Evolutionary conservation across 768 basidiomycete genomes (phyloP).

Genomic region (Tylopilus subfusipes): DNA sequence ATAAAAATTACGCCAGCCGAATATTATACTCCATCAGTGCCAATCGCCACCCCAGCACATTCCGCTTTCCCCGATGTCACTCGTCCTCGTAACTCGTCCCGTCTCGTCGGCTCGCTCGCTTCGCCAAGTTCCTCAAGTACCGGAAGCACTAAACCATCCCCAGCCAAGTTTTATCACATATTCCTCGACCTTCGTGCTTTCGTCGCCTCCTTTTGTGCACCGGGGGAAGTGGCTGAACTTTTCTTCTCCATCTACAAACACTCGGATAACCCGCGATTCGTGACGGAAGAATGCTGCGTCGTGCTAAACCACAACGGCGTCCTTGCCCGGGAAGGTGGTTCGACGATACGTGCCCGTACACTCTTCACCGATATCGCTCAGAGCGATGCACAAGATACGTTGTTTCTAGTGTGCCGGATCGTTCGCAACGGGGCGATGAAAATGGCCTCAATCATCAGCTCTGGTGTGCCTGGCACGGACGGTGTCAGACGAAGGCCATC

Average conservation of each 20-base stretch:
- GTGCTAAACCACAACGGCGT: constrained; percentile 91
- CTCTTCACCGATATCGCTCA: constrained; percentile 87
- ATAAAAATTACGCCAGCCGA: constrained; percentile 38
- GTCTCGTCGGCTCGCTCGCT: constrained; percentile 36
- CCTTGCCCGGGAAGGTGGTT: constrained; percentile 71
- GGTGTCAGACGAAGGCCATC: constrained; percentile 52
- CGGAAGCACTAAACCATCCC: constrained; percentile 32
- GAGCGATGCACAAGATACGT: constrained; percentile 79
- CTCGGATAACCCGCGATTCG: constrained; percentile 68
- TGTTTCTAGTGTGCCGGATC: constrained; percentile 89
- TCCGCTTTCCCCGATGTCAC: constrained; percentile 65
- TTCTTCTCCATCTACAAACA: constrained; percentile 92
- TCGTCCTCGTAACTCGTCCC: constrained; percentile 30
- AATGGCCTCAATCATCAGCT: constrained; percentile 54
- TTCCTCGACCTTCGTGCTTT: constrained; percentile 90
- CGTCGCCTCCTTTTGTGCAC: constrained; percentile 83
- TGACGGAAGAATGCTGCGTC: constrained; percentile 91
- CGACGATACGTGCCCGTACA: constrained; percentile 61
- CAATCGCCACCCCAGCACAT: constrained; percentile 59
- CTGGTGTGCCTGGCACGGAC: constrained; percentile 37
- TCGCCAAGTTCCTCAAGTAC: constrained; percentile 10
- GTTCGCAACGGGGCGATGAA: constrained; percentile 86
- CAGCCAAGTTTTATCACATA: constrained; percentile 82
- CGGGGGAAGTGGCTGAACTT: constrained; percentile 91
- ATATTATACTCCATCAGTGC: constrained; percentile 38